Percentiles rank a stretch among this genome's conserved stretches.
phyloP scores from a whole-genome alignment of 352 stramenopile species.

The Aphanomyces astaci region DNA sequence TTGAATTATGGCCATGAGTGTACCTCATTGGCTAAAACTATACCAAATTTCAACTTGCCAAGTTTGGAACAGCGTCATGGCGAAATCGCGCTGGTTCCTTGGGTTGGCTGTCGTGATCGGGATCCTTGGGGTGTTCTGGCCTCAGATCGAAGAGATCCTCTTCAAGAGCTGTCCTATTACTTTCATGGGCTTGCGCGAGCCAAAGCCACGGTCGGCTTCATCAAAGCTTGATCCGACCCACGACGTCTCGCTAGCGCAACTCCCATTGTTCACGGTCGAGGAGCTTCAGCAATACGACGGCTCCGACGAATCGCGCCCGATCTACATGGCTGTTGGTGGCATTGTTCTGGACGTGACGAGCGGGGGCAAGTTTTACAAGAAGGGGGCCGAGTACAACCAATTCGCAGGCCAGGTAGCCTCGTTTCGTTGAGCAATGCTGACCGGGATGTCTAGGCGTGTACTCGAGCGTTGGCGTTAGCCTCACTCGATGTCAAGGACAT shows the following conservation, averaged over 20 bases:
- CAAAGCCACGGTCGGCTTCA: conserved; percentile 4
- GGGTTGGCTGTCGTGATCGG: conserved; percentile 5
- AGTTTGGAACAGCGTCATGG: conserved; percentile 1
- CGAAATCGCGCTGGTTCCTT: conserved; percentile 2
- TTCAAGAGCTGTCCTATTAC: conserved; percentile 37
- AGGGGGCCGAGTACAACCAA: conserved; percentile 60
- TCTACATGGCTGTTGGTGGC: conserved; percentile 58
- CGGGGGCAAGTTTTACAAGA: conserved; percentile 66
- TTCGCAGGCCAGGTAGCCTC: conserved; percentile 42
- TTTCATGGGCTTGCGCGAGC: conserved; percentile 43
- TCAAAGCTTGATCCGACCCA: neutral
- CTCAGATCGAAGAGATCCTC: conserved; percentile 63
- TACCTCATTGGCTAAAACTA: no score
- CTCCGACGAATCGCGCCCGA: conserved; percentile 48
- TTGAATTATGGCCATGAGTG: no score
- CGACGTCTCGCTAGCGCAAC: conserved; percentile 20
- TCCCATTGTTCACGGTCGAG: conserved; percentile 50
- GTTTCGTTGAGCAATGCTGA: no score
- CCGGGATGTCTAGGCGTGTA: no score
- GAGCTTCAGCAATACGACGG: conserved; percentile 65
- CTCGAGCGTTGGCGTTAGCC: conserved; percentile 53
- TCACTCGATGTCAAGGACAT: conserved; percentile 70
- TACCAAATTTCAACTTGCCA: neutral
- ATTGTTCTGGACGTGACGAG: conserved; percentile 71
- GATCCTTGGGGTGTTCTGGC: conserved; percentile 56